Evolutionary conservation across 1,284 basidiomycete species (phyloP), one percentile per base, ranked within the genome.

Genomic region (Tilletia caries): DNA sequence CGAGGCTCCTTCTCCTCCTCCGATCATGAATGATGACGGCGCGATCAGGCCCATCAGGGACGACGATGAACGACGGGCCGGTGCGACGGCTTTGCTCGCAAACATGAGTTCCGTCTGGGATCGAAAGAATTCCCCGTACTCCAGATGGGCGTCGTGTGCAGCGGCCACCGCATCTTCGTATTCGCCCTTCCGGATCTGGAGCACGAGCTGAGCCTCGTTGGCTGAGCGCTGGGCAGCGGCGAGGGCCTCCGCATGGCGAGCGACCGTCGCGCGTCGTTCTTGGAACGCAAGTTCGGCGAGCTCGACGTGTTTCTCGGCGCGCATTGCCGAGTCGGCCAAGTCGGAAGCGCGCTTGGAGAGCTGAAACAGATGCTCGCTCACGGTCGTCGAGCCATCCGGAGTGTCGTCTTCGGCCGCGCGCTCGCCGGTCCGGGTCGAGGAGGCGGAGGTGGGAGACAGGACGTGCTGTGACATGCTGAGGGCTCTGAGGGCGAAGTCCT

Each of bases 381-480:
- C 54, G 8, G 54, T 60, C 12, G 32, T 60, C 8, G 37, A 41
- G 8, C 15, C 15, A 15, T 41, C 37, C 15, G 37, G 10, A 10
- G 37, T 41, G 15, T 41, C 37, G 37, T 41, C 37, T 15, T 41
- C 37, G 8, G 8, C 37, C 10, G 8, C 15, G 37, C 37, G 37
- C 37, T 41, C 37, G 15, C 15, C 37, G 54, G 23, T 10, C 25
- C 15, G 25, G 23, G 8, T 20, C n/a, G 54, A 33, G 23, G 54
- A 5, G 27, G 8, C 20, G 12, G 54, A 25, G 54, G 25, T 33
- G 25, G 54, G 15, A 33, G 54, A 18, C 29, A 27, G 54, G 54
- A 60, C 20, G 29, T 60, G 54, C 54, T 60, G 54, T 10, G 54
- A 60, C 54, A 60, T 60, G 54, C 54, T 60, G 54, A 60, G 54